Evolutionary conservation across 768 basidiomycete species (phyloP), one percentile per base, ranked within the genome.

Genomic region (Hericium rajendrae): DNA sequence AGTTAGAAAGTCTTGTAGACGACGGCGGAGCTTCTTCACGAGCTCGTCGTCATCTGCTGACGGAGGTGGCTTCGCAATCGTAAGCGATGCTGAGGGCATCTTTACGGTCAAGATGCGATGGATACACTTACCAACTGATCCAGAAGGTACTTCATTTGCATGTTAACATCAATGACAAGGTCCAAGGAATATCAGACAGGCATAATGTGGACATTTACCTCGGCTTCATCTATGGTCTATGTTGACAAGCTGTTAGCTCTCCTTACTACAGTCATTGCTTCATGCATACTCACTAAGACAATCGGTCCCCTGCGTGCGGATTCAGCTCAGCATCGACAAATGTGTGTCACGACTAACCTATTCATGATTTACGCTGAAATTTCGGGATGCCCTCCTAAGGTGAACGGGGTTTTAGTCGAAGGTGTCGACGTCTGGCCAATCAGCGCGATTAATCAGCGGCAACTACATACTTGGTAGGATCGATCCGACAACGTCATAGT

Each of bases 171-270:
- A 43, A 43, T 43, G 32, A 8, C 32, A 32, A 32, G 9, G 32
- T 10, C 8, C 32, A 32, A 32, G 32, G 32, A 32, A 32, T 32
- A 32, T 32, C 32, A 32, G 32, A 32, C 1, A 32, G 32, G 32
- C 5, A 2, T 6, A 8, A 0, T 32, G 32, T 32, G 0, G 2
- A 32, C 32, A 28, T 48, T 51, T 49, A 62, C 65, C 62, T 66
- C 65, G 10, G 58, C 65, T 43, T 66, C 65, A 43, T 66, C 64
- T 51, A 66, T 66, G 13, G 65, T 66, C 64, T 66, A 32, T 20
- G 38, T 51, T 38, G 40, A 43, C 16, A 13, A 22, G 15, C 6
- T 15, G 9, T 6, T 12, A 39, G 26, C 38, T n/a, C 4, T 55
- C 24, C 37, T 9, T n/a, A 53, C 32, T 12, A 6, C 16, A 24